These are phyloP conservation scores for Kondoa malvinella DNA, from an alignment of 768 basidiomycete species.

Conservation along the genomic window DNA sequence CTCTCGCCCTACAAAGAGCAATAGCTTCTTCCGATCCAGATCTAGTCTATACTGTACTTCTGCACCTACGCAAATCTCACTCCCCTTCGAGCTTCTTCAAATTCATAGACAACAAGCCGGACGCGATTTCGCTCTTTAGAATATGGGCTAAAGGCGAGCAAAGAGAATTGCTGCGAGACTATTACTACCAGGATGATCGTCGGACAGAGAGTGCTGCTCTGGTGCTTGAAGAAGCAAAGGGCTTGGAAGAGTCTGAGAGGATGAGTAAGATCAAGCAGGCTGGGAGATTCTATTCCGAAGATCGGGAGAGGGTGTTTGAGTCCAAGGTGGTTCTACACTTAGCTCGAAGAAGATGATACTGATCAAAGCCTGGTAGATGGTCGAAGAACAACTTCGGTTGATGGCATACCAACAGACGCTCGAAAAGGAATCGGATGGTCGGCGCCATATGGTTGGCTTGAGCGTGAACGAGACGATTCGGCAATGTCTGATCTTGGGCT, in stretches of 20 bases:
- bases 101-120: slow-evolving; percentile 46
- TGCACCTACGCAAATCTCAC: slow-evolving; percentile 66
- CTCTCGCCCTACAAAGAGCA: slow-evolving; percentile 67
- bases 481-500: slow-evolving; percentile 54
- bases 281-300: slow-evolving; percentile 84
- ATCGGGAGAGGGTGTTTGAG: slow-evolving; percentile 79
- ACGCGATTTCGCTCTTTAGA: slow-evolving; percentile 25
- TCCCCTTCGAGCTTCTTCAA: slow-evolving; percentile 84
- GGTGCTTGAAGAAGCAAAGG: slow-evolving; percentile 50
- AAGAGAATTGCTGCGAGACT: slow-evolving; percentile 80
- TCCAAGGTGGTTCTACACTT: slow-evolving; percentile 21
- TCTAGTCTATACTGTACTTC: slow-evolving; percentile 89
- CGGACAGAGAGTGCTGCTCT: slow-evolving; percentile 83
- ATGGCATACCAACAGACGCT: slow-evolving; percentile 65
- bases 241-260: slow-evolving; percentile 57
- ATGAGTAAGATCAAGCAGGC: slow-evolving; percentile 59
- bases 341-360: background rate
- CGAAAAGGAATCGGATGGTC: slow-evolving; percentile 55
- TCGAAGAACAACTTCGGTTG: slow-evolving; percentile 67
- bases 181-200: slow-evolving; percentile 94
- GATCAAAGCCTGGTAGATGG: slow-evolving; percentile 46
- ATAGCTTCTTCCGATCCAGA: slow-evolving; percentile 91
- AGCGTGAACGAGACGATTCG: slow-evolving; percentile 77
- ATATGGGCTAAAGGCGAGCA: slow-evolving; percentile 20
- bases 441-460: slow-evolving; percentile 55